A percentile compares a stretch with the other conserved stretches of the same genome.
Conservation (phyloP, 805 yeast species). For the Maudiozyma bulderi region DNA sequence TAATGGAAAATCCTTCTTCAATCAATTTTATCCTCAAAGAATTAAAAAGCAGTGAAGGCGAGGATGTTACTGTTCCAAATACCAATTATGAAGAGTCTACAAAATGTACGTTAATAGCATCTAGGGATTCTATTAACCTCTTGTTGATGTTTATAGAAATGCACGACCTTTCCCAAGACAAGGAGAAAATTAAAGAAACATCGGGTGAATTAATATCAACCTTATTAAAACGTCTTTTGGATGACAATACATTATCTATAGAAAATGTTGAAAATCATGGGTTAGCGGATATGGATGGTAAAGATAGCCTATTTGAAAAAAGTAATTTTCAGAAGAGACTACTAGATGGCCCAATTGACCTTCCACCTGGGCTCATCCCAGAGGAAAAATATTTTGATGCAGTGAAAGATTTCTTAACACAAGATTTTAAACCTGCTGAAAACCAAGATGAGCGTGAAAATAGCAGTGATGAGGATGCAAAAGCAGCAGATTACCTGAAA, state of each 20-base stretch:
- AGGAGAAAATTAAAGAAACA: background rate
- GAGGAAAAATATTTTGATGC: too few relatives aligned
- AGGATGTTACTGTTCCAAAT: background rate
- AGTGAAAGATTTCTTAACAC: too few relatives aligned
- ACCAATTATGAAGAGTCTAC: background rate
- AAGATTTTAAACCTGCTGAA: too few relatives aligned
- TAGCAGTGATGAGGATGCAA: constrained; percentile 28
- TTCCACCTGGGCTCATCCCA: too few relatives aligned
- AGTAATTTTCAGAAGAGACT: background rate
- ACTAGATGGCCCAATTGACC: background rate
- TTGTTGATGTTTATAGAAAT: background rate
- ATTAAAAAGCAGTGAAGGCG: background rate
- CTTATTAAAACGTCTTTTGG: constrained; percentile 5
- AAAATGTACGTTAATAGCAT: constrained; percentile 9
- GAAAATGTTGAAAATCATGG: background rate
- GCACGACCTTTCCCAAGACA: background rate
- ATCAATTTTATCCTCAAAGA: constrained; percentile 15
- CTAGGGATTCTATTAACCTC: background rate
- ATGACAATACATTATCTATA: background rate
- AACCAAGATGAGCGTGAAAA: too few relatives aligned
- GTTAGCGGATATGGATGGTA: background rate
- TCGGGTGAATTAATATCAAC: constrained; percentile 10
- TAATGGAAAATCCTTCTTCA: constrained; percentile 12
- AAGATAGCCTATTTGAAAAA: background rate
- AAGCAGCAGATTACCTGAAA: constrained; percentile 24